phyloP scores from a whole-genome alignment of 2,329 filamentous ascomycete species.

The Diplodia corticola region DNA sequence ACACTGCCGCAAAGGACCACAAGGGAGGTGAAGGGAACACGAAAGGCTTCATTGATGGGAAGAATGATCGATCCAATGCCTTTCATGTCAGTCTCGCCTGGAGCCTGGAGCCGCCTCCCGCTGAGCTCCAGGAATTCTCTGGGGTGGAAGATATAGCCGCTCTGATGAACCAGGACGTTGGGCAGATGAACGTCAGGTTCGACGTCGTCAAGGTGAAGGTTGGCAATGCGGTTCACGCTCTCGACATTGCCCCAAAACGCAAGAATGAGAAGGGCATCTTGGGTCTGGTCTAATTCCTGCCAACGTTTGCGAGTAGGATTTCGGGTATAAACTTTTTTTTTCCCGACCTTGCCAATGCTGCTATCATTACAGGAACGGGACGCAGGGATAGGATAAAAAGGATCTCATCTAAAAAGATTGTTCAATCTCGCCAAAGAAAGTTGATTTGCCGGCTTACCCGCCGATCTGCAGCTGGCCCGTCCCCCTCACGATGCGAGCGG shows the following conservation, averaged over 20 bases:
- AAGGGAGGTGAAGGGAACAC: conserved; percentile 27
- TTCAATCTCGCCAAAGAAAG: not conserved
- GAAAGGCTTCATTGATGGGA: not conserved
- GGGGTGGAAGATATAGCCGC: conserved; percentile 1
- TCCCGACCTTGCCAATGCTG: not conserved
- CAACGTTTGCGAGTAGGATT: not conserved
- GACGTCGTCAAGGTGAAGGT: conserved; percentile 51
- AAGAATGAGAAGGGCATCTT: conserved; percentile 28
- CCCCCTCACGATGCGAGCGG: not conserved
- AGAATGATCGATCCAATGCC: conserved; percentile 51
- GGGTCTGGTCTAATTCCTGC: conserved; percentile 7
- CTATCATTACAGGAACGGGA: not conserved
- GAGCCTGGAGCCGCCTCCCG: conserved; percentile 46
- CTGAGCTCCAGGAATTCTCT: conserved; percentile 16
- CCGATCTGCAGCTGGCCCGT: not conserved
- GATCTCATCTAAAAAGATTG: too few relatives aligned
- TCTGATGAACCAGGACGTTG: conserved; percentile 27
- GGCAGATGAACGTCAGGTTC: conserved; percentile 35
- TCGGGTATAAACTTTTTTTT: not conserved
- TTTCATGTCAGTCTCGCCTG: conserved; percentile 93
- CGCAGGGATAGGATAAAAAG: not conserved
- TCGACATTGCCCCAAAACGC: conserved; percentile 33
- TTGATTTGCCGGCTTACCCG: not conserved
- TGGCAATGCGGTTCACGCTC: conserved; percentile 42
- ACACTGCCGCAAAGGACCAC: not conserved